Conservation (phyloP, 441 rosid genomes). For the Euphorbia neoarborescens region DNA sequence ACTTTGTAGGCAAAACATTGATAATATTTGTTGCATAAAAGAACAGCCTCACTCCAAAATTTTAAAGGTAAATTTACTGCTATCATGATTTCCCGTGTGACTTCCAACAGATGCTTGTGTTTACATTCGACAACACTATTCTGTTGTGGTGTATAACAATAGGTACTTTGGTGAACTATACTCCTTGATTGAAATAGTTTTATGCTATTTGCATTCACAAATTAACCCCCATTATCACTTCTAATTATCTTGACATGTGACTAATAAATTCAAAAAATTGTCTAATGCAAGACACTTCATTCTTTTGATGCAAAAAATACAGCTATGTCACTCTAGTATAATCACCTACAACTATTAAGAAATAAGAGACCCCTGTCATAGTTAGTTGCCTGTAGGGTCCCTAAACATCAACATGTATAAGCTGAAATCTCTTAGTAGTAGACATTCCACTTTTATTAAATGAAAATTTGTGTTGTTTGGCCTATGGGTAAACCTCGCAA, state of each 20-base stretch:
- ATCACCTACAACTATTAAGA: background rate
- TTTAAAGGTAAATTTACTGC: too few relatives aligned
- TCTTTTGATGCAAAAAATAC: background rate
- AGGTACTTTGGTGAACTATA: background rate
- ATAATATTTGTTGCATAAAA: background rate
- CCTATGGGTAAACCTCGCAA: background rate
- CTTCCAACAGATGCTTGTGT: background rate
- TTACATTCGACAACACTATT: background rate
- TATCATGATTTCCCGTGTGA: background rate
- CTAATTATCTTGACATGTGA: background rate
- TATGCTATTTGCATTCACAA: background rate
- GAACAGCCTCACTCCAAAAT: background rate
- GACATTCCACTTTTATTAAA: background rate
- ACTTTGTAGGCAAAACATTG: background rate
- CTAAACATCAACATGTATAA: background rate
- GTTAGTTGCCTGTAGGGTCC: background rate
- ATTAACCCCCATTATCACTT: background rate
- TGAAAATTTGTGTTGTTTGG: background rate
- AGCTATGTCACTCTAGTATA: background rate
- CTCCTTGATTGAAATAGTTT: background rate
- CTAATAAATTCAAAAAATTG: background rate
- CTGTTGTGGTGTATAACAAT: background rate
- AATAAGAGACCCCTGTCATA: background rate
- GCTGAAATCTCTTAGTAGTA: background rate
- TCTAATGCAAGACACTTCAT: background rate